Evolutionary conservation across 805 yeast species (phyloP), one percentile per base, ranked within the genome.

Genomic region (Nakazawaea siamensis): DNA sequence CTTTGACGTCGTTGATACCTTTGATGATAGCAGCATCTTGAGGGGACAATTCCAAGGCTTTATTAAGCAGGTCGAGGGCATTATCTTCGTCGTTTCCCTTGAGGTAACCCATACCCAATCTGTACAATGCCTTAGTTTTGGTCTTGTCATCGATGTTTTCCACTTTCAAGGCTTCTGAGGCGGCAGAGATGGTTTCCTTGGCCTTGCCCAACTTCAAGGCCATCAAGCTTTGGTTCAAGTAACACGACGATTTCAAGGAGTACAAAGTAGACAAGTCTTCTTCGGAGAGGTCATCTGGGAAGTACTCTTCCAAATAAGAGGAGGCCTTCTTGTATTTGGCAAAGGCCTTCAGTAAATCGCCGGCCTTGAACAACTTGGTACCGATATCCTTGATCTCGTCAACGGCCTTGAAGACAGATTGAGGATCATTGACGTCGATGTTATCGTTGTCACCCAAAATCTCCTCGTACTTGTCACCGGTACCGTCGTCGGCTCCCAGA

Each of bases 401-500:
- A 24, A 80, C 75, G 2, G 86, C 92, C 23, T 63, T 62, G 43
- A 82, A 64, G 4, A 85, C 94, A 8, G 77, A 62, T 29, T 70
- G 74, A n/a, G 84, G 76, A 19, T 72, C 58, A 14, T 67, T 64
- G 18, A 68, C 44, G 49, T 81, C 79, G 33, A 84, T 70, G 31
- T 62, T 64, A 38, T 73, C 73, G 54, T 88, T 92, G 52, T 83
- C 95, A 21, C 71, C 80, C 36, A 88, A 64, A 17, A 66, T 64
- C 30, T 78, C 88, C 47, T 84, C 95, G 55, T 76, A 86, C 24
- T 66, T 59, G 55, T 88, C 97, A 31, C 95, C 96, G 16, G 84
- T 80, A 15, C 84, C 88, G 51, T 86, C 96, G 38, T 73, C 80
- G 13, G 65, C 54, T 3, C 65, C 64, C 12, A 56, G 51, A 18